phyloP scores from a whole-genome alignment of 2,329 filamentous ascomycete species.

The Fusarium keratoplasticum region DNA sequence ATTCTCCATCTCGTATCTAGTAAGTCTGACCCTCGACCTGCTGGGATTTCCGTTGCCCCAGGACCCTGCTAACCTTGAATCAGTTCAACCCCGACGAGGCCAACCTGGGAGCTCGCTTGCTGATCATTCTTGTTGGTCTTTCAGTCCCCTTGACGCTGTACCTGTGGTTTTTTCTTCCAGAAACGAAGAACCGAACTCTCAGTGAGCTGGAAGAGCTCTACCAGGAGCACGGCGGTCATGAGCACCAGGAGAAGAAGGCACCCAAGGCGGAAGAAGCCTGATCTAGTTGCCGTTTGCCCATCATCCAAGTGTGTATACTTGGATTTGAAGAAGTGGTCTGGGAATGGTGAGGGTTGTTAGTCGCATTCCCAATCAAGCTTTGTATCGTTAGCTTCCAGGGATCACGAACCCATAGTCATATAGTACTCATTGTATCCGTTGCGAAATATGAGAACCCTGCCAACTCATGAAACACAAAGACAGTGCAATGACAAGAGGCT shows the following conservation, averaged over 20 bases:
- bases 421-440: neutral
- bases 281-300: neutral
- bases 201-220: neutral
- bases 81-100: neutral
- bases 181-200: neutral
- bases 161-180: neutral
- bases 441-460: neutral
- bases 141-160: neutral
- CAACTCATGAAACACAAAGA: neutral
- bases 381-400: neutral
- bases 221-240: neutral
- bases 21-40: neutral
- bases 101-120: neutral
- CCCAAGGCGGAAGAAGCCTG: neutral
- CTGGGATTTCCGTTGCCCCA: too few species aligned
- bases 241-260: neutral
- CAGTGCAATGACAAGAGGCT: too few species aligned
- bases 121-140: neutral
- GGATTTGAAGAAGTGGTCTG: neutral
- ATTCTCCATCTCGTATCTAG: neutral
- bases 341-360: neutral
- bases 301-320: neutral
- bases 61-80: neutral
- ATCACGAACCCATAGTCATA: neutral
- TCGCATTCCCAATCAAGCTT: neutral